Conservation (phyloP, 2,329 filamentous ascomycete species). For the Ceratocystis variospora region DNA sequence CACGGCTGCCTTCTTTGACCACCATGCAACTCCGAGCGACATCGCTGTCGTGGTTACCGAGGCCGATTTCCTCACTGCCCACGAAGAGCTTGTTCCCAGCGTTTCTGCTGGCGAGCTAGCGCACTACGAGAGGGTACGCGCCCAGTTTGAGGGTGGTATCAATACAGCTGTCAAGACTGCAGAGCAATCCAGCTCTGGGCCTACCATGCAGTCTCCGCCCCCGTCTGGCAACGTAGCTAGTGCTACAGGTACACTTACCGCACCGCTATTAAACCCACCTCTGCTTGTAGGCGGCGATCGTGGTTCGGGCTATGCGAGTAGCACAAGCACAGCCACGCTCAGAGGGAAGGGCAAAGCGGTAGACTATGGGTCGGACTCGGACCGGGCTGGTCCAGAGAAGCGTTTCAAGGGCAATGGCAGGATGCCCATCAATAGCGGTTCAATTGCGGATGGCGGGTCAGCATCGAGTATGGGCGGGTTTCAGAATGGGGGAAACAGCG, state of each 20-base stretch:
- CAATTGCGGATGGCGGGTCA: background rate
- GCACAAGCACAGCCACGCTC: slow-evolving; percentile 14
- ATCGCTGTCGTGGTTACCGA: slow-evolving; percentile 79
- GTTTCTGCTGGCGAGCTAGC: slow-evolving; percentile 84
- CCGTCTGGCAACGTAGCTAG: background rate
- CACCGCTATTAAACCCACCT: slow-evolving; percentile 17
- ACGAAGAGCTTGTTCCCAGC: slow-evolving; percentile 78
- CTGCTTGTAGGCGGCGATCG: slow-evolving; percentile 4
- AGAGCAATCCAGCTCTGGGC: background rate
- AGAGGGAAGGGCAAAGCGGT: slow-evolving; percentile 10
- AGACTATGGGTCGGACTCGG: slow-evolving; percentile 17
- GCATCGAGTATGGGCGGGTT: slow-evolving; percentile 30
- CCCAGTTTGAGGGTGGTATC: slow-evolving; percentile 57
- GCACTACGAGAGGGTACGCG: slow-evolving; percentile 77
- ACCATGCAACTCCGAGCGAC: slow-evolving; percentile 69
- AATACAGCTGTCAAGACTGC: slow-evolving; percentile 24
- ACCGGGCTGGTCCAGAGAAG: slow-evolving; percentile 27
- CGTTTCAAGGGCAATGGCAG: slow-evolving; percentile 49
- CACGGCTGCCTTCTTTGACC: slow-evolving; percentile 92
- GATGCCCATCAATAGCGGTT: slow-evolving; percentile 1
- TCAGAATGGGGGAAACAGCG: slow-evolving; percentile 40
- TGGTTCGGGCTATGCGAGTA: slow-evolving; percentile 13
- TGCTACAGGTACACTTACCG: background rate
- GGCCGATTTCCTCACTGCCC: slow-evolving; percentile 70
- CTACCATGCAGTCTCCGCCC: background rate